phyloP scores from a whole-genome alignment of 805 yeast genomes.

The Wickerhamiella domercqiae region DNA sequence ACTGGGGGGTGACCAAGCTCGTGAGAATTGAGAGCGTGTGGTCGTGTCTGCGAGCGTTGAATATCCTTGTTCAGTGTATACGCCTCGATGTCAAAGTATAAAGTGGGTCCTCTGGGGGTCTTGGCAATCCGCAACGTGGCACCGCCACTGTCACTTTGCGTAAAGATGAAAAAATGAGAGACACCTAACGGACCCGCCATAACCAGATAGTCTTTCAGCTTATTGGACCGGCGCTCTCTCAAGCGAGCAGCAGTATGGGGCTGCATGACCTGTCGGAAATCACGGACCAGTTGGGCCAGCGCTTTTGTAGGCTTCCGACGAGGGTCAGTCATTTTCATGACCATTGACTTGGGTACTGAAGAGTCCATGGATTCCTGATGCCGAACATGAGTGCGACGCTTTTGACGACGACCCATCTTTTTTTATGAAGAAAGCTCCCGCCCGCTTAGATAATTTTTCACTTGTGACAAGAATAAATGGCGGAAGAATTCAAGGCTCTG shows the following conservation, averaged over 20 bases:
- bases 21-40: constrained; percentile 42
- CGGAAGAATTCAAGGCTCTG: constrained; percentile 19
- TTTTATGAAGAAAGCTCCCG: constrained; percentile 1
- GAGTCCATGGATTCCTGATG: constrained; percentile 44
- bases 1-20: constrained; percentile 66
- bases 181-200: constrained; percentile 97
- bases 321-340: constrained; percentile 66
- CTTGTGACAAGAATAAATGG: too few relatives aligned
- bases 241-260: constrained; percentile 90
- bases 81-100: constrained; percentile 60
- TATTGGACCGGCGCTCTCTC: constrained; percentile 74
- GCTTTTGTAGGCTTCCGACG: constrained; percentile 53
- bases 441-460: constrained; percentile 9
- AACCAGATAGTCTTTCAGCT: constrained; percentile 83
- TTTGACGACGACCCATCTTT: constrained; percentile 29
- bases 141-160: constrained; percentile 57
- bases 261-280: constrained; percentile 80
- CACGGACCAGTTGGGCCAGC: constrained; percentile 68
- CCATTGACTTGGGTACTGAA: constrained; percentile 86
- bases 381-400: constrained; percentile 70
- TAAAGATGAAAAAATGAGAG: constrained; percentile 71
- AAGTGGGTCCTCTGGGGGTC: constrained; percentile 89
- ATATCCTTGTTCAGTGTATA: constrained; percentile 79
- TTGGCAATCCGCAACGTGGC: constrained; percentile 71
- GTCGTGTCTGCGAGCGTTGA: constrained; percentile 48